Evolutionary conservation across 164 flowering plant genomes (phyloP), one percentile per base, ranked within the genome.

Genomic region (Paratinospora sagittata): DNA sequence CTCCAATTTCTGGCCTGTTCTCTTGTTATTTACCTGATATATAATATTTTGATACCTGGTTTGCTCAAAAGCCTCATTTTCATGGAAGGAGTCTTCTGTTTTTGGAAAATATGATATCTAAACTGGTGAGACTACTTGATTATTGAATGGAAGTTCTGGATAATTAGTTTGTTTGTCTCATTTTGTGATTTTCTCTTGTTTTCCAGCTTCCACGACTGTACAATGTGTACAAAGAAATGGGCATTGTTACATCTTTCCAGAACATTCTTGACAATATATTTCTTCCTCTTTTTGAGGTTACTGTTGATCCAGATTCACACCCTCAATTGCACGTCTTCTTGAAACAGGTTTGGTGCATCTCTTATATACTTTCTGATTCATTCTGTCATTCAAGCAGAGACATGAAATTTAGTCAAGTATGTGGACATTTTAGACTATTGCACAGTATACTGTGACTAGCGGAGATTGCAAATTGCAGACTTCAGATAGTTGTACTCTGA

Each of bases 191-290:
- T 65, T 12, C 27, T 45, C 19, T 69, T 27, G 39, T 72, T 66
- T 76, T 82, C 47, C 90, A 96, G 99, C 87, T 96, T 67, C 99
- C 99, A 16, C 84, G 99, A 27, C 84, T 96, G 69, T 96, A 96
- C 85, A 91, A 96, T 74, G 72, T 96, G 10, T 96, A 96, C 93
- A 93, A 93, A 88, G 96, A 90, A 63, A 91, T 93, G 97, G 99
- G 99, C 64, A 93, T 93, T 73, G 99, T 93, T 67, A 96, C 96
- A 70, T 96, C 98, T 14, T 93, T 96, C 76, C 99, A 96, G 82
- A 91, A 91, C 83, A 93, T 96, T 70, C 94, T 96, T 73, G 98
- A 93, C 83, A 96, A 96, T 72, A 89, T 96, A 63, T 96, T 96
- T 76, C 87, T 96, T 73, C 99, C 99, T 36, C 83, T 96, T 65